phyloP scores from a whole-genome alignment of 306 rosid genomes.

The Sphenostylis stenocarpa region DNA sequence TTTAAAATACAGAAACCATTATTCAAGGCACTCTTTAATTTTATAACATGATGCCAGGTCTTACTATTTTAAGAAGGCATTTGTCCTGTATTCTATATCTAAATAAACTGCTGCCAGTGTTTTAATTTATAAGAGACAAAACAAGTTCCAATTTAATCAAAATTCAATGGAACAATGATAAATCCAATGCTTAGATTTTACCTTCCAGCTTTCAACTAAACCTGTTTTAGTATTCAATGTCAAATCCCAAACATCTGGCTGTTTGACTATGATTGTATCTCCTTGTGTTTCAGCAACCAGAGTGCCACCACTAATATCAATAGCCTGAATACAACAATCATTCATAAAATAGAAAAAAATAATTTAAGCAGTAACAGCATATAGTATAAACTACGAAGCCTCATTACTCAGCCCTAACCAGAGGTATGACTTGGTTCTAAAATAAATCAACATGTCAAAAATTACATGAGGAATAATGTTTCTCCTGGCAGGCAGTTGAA shows the following conservation, averaged over 20 bases:
- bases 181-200: slow-evolving; percentile 27
- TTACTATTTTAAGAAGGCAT: neutral
- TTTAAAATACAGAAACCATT: neutral
- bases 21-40: neutral
- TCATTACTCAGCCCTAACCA: neutral
- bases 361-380: neutral
- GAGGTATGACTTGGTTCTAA: neutral
- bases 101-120: neutral
- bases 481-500: slow-evolving; percentile 71
- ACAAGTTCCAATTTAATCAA: neutral
- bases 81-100: neutral
- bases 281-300: slow-evolving; percentile 52
- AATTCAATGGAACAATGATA: neutral
- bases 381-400: slow-evolving; percentile 23
- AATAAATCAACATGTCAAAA: neutral
- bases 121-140: neutral
- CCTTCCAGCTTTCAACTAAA: slow-evolving; percentile 88
- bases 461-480: slow-evolving; percentile 59
- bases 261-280: slow-evolving; percentile 56
- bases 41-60: neutral
- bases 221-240: slow-evolving; percentile 66
- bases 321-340: slow-evolving; percentile 54
- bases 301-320: slow-evolving; percentile 43
- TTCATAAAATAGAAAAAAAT: slow-evolving; percentile 12
- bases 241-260: slow-evolving; percentile 72